These are phyloP conservation scores for Cutaneotrichosporon sp. DNA, from an alignment of 1,284 basidiomycete genomes.

Conservation along the genomic window DNA sequence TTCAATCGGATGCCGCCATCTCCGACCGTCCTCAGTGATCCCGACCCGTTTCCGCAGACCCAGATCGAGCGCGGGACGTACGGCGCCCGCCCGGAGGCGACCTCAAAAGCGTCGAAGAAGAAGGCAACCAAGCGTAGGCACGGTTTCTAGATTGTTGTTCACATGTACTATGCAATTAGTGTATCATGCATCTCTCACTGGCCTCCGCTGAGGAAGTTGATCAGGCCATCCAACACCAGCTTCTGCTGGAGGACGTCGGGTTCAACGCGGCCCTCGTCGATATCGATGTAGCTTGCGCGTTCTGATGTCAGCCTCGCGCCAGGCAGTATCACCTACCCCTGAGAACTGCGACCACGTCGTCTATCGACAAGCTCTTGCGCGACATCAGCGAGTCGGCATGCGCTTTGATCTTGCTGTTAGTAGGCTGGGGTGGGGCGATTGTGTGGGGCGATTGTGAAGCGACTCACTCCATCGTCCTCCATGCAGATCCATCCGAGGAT, in stretches of 20 bases:
- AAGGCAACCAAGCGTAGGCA: conserved; percentile 39
- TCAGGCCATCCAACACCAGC: conserved; percentile 36
- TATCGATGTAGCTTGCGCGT: conserved; percentile 36
- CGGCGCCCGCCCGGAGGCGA: conserved; percentile 29
- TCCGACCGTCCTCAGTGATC: not conserved
- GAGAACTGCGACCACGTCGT: conserved; percentile 37
- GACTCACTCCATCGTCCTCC: conserved; percentile 96
- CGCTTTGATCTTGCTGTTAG: conserved; percentile 54
- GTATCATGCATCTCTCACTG: not conserved
- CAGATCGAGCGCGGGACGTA: conserved; percentile 40
- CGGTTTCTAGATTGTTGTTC: conserved; percentile 35
- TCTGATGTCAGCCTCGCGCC: conserved; percentile 24
- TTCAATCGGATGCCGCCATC: not conserved
- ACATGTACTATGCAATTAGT: not conserved
- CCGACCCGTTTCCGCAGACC: conserved; percentile 12
- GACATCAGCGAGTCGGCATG: conserved; percentile 74
- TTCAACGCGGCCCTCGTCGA: conserved; percentile 28
- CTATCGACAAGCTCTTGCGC: conserved; percentile 59
- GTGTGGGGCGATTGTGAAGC: too few species aligned
- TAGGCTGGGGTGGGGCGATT: too few species aligned
- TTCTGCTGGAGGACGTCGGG: conserved; percentile 29
- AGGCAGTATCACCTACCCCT: conserved; percentile 33
- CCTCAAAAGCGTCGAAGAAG: conserved; percentile 22
- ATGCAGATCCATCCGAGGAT: conserved; percentile 92
- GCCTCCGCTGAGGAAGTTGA: conserved; percentile 27